These are phyloP conservation scores for Cryptococcus sp. DNA, from an alignment of 1,284 basidiomycete genomes.

Conservation along the genomic window DNA sequence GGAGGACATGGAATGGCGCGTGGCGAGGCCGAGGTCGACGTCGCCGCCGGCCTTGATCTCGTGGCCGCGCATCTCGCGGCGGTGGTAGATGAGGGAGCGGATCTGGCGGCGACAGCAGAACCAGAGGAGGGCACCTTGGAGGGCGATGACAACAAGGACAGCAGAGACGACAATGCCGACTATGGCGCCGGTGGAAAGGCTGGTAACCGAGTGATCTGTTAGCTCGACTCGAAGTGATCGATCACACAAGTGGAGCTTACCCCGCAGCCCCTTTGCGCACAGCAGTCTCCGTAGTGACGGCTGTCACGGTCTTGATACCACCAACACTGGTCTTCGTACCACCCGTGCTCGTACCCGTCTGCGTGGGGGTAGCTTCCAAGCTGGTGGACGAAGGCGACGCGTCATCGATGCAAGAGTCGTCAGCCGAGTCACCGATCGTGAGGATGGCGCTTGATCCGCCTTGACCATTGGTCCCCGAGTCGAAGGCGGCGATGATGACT, in stretches of 20 bases:
- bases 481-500: slow-evolving; percentile 39
- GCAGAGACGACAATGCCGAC: slow-evolving; percentile 41
- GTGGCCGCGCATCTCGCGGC: slow-evolving; percentile 24
- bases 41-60: slow-evolving; percentile 27
- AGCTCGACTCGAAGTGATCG: neutral
- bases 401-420: slow-evolving; percentile 28
- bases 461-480: slow-evolving; percentile 18
- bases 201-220: slow-evolving; percentile 11
- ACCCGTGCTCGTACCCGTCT: slow-evolving; percentile 15
- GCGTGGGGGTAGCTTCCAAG: slow-evolving; percentile 9
- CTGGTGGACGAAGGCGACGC: slow-evolving; percentile 35
- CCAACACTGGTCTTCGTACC: slow-evolving; percentile 11
- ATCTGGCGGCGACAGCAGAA: slow-evolving; percentile 43
- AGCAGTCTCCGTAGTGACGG: slow-evolving; percentile 27
- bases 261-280: slow-evolving; percentile 20
- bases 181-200: slow-evolving; percentile 34
- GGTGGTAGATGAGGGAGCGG: slow-evolving; percentile 27
- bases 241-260: slow-evolving; percentile 10
- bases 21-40: slow-evolving; percentile 29
- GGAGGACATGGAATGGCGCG: slow-evolving; percentile 6
- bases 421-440: slow-evolving; percentile 23
- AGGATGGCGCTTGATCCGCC: slow-evolving; percentile 36
- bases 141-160: slow-evolving; percentile 27
- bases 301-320: slow-evolving; percentile 38
- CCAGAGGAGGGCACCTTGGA: slow-evolving; percentile 36